A percentile compares a stretch with the other conserved stretches of the same genome.
Evolutionary conservation across 2,329 filamentous ascomycete genomes (phyloP).

Genomic region (Fusarium anguioides): DNA sequence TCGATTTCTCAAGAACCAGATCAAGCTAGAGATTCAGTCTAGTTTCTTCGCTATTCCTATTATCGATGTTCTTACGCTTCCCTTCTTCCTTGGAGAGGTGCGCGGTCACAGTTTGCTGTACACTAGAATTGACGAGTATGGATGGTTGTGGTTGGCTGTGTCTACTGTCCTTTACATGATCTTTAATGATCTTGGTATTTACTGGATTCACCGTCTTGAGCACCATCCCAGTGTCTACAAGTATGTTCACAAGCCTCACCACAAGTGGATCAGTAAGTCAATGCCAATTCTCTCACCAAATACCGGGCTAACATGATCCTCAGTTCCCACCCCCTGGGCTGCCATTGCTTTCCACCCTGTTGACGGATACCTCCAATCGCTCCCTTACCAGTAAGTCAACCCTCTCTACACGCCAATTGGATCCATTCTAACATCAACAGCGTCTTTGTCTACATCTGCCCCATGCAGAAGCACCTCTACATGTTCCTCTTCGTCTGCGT

Average conservation of each 20-base stretch:
- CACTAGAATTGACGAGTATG: slow-evolving; percentile 52
- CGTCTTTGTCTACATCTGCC: slow-evolving; percentile 58
- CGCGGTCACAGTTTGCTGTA: slow-evolving; percentile 59
- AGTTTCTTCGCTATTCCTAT: slow-evolving; percentile 57
- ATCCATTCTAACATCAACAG: slow-evolving; percentile 40
- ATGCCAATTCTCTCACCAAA: background rate
- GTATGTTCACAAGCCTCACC: slow-evolving; percentile 60
- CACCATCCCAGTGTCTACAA: slow-evolving; percentile 60
- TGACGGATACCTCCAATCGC: slow-evolving; percentile 58
- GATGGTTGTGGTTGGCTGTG: slow-evolving; percentile 53
- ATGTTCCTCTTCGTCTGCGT: slow-evolving; percentile 57
- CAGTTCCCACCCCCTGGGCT: slow-evolving; percentile 60
- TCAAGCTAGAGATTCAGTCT: slow-evolving; percentile 56
- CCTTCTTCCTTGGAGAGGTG: slow-evolving; percentile 60
- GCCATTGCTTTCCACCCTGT: slow-evolving; percentile 60
- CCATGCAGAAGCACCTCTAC: slow-evolving; percentile 59
- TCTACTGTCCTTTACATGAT: slow-evolving; percentile 57
- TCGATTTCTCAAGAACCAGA: slow-evolving; percentile 60
- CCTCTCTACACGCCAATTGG: too few relatives aligned
- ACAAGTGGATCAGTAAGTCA: slow-evolving; percentile 60
- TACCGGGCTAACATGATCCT: background rate
- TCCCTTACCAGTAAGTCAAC: slow-evolving; percentile 57
- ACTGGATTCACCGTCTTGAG: slow-evolving; percentile 60
- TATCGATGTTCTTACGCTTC: slow-evolving; percentile 58
- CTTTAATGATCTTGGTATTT: slow-evolving; percentile 60